Evolutionary conservation across 2,329 filamentous ascomycete species (phyloP).

Genomic region (Tricladium varicosporioides): DNA sequence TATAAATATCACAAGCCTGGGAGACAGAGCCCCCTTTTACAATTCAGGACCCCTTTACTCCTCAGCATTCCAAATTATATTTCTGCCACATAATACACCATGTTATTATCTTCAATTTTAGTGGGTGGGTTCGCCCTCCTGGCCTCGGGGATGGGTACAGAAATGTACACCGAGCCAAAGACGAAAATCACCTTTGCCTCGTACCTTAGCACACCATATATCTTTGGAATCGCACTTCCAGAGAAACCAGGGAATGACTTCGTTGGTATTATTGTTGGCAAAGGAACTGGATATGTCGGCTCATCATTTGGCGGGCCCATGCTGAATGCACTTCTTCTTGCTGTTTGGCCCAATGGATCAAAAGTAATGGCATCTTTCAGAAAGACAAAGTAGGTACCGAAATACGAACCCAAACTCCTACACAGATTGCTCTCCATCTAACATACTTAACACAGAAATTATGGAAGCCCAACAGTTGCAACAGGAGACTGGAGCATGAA

Average conservation of each 20-base stretch:
- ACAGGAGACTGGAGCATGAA: constrained; percentile 40
- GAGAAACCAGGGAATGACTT: background rate
- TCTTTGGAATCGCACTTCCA: background rate
- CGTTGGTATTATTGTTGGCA: background rate
- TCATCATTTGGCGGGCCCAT: background rate
- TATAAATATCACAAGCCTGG: background rate
- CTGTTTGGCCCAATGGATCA: constrained; percentile 48
- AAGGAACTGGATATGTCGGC: background rate
- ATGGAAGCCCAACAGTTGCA: constrained; percentile 40
- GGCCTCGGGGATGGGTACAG: background rate
- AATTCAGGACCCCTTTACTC: background rate
- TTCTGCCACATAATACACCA: background rate
- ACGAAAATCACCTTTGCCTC: background rate
- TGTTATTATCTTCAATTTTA: background rate
- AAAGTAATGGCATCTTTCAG: constrained; percentile 41
- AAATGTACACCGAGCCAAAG: background rate
- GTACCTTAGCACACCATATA: background rate
- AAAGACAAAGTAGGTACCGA: constrained; percentile 33
- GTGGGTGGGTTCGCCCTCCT: background rate
- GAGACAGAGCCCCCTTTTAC: background rate
- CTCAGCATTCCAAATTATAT: background rate
- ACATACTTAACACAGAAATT: constrained; percentile 33
- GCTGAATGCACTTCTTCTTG: constrained; percentile 42
- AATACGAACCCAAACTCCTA: background rate
- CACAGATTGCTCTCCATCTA: background rate